These are phyloP conservation scores for Phascolomyces articulosus DNA, from an alignment of 371 early-diverging fungal genomes.

Conservation along the genomic window DNA sequence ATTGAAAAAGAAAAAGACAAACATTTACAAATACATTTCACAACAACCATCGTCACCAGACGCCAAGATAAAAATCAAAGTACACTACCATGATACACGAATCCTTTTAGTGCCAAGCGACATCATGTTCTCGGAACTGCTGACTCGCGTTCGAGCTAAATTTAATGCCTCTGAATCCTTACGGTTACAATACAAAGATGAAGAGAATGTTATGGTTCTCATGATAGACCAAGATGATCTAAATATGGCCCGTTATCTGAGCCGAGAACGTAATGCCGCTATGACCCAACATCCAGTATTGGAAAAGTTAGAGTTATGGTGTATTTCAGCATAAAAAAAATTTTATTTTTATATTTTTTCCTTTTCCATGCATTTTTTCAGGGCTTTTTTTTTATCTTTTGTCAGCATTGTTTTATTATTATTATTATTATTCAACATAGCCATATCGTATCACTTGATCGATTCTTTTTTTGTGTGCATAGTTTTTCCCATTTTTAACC, in stretches of 20 bases:
- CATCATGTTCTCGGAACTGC: conserved; percentile 24
- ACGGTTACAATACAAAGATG: conserved; percentile 85
- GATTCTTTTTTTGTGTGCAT: too few relatives aligned
- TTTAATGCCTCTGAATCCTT: conserved; percentile 31
- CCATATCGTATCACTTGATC: too few relatives aligned
- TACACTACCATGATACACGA: conserved; percentile 24
- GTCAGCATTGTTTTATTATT: background rate
- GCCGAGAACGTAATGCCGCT: conserved; percentile 44
- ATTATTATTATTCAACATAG: too few relatives aligned
- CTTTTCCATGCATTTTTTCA: too few relatives aligned
- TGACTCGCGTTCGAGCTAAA: conserved; percentile 22
- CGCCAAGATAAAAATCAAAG: conserved; percentile 27
- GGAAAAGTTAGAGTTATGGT: conserved; percentile 73
- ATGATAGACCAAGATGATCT: conserved; percentile 94
- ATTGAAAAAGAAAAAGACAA: background rate
- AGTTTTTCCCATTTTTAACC: too few relatives aligned
- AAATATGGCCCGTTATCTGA: conserved; percentile 73
- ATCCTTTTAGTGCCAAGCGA: conserved; percentile 22
- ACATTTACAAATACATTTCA: conserved; percentile 5
- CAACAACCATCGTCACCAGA: conserved; percentile 7
- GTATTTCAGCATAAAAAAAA: conserved; percentile 24
- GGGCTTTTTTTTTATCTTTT: background rate
- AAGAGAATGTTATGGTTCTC: conserved; percentile 82
- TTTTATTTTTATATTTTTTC: background rate
- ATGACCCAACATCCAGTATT: conserved; percentile 17